A percentile compares a stretch with the other conserved stretches of the same genome.
Conservation (phyloP, 139 green algal species). For the Closterium sp. region DNA sequence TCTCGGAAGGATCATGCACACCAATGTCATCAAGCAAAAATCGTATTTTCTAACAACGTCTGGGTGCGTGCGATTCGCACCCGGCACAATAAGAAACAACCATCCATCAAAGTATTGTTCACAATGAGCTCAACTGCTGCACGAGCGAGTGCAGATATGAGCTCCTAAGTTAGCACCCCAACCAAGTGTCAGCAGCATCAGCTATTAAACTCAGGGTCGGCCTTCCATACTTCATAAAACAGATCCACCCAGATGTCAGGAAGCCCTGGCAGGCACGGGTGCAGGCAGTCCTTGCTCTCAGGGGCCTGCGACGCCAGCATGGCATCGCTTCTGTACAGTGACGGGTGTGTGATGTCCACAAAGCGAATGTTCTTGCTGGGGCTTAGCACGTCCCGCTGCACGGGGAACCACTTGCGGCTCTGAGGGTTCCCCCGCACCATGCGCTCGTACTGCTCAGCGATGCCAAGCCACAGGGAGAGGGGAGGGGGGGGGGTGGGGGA, state of each 20-base stretch:
- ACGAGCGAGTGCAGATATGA: background rate
- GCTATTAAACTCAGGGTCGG: background rate
- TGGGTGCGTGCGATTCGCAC: background rate
- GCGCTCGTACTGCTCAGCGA: background rate
- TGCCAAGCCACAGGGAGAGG: background rate
- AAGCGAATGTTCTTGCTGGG: background rate
- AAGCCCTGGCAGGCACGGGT: background rate
- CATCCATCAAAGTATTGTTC: background rate
- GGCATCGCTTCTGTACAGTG: no score
- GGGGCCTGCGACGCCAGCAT: no score
- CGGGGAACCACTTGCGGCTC: background rate
- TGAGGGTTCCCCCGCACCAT: background rate
- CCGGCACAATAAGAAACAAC: background rate
- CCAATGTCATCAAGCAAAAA: no score
- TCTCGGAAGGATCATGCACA: no score
- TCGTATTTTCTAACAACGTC: no score
- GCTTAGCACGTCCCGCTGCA: background rate
- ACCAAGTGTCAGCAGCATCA: background rate
- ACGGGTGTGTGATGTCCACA: background rate
- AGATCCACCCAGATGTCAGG: background rate
- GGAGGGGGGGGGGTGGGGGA: no score
- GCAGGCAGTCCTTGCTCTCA: no score
- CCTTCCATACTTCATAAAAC: background rate
- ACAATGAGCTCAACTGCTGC: background rate
- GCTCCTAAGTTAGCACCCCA: background rate